phyloP scores from a whole-genome alignment of 768 basidiomycete species.

The Mycena alexandri region DNA sequence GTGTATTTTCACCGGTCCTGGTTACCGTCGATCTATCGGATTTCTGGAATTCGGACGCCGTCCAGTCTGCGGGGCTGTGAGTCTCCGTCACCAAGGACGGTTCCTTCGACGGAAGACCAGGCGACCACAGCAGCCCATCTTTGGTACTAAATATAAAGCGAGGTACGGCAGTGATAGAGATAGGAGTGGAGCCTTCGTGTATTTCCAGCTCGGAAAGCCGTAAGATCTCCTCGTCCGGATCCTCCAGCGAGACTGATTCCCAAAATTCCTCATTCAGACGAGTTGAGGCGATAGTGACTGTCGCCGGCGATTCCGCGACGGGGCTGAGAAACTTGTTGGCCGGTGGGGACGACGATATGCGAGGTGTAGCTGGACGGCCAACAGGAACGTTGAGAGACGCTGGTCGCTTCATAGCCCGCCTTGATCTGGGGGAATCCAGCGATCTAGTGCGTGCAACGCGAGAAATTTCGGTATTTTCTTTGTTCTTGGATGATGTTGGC shows the following conservation, averaged over 20 bases:
- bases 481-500: conserved; percentile 37
- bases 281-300: conserved; percentile 45
- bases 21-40: conserved; percentile 13
- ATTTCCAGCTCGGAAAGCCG: conserved; percentile 42
- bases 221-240: conserved; percentile 39
- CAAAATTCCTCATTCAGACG: conserved; percentile 60
- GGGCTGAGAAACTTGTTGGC: conserved; percentile 48
- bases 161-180: conserved; percentile 45
- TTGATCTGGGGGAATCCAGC: conserved; percentile 36
- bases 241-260: conserved; percentile 55
- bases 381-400: conserved; percentile 24
- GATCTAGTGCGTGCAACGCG: conserved; percentile 37
- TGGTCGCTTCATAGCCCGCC: conserved; percentile 24
- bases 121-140: conserved; percentile 60
- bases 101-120: conserved; percentile 48
- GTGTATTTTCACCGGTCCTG: too few species aligned
- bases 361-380: conserved; percentile 9
- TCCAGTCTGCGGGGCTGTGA: conserved; percentile 19
- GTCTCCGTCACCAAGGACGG: conserved; percentile 37
- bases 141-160: conserved; percentile 55
- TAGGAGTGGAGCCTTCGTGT: conserved; percentile 42
- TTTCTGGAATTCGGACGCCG: conserved; percentile 25
- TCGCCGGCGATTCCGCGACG: conserved; percentile 35
- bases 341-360: conserved; percentile 46
- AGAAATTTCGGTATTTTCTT: conserved; percentile 21